These are phyloP conservation scores for Ajuga reptans DNA, from an alignment of 305 asterid genomes.

Conservation along the genomic window DNA sequence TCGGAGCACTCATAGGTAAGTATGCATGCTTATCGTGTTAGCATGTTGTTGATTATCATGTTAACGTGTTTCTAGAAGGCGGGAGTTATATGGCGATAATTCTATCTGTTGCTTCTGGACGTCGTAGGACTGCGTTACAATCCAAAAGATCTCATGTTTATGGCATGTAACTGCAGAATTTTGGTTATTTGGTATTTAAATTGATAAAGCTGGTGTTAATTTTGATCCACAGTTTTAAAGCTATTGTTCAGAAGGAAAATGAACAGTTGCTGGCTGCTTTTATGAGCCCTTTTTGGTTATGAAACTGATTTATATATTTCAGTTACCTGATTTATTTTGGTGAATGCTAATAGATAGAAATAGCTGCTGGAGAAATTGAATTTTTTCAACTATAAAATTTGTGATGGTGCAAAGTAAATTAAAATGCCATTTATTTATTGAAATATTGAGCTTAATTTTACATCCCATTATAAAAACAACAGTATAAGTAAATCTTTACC, in stretches of 20 bases:
- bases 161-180: neutral
- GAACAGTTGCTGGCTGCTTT: neutral
- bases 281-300: too few relatives aligned
- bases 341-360: too few relatives aligned
- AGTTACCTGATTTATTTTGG: too few relatives aligned
- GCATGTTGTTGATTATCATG: conserved; percentile 6
- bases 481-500: too few relatives aligned
- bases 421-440: too few relatives aligned
- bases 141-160: neutral
- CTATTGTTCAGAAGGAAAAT: neutral
- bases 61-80: conserved; percentile 15
- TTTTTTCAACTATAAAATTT: too few relatives aligned
- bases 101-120: neutral
- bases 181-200: conserved; percentile 12
- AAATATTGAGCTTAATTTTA: too few relatives aligned
- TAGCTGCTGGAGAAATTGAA: too few relatives aligned
- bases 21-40: conserved; percentile 17
- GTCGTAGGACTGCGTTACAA: conserved; percentile 1
- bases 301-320: too few relatives aligned
- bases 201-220: neutral
- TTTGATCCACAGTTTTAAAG: neutral
- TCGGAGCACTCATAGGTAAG: conserved; percentile 46
- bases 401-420: too few relatives aligned
- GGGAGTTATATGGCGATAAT: conserved; percentile 7
- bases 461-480: too few relatives aligned